Evolutionary conservation across 2,329 filamentous ascomycete genomes (phyloP).

Genomic region (Lachnellula subtilissima): DNA sequence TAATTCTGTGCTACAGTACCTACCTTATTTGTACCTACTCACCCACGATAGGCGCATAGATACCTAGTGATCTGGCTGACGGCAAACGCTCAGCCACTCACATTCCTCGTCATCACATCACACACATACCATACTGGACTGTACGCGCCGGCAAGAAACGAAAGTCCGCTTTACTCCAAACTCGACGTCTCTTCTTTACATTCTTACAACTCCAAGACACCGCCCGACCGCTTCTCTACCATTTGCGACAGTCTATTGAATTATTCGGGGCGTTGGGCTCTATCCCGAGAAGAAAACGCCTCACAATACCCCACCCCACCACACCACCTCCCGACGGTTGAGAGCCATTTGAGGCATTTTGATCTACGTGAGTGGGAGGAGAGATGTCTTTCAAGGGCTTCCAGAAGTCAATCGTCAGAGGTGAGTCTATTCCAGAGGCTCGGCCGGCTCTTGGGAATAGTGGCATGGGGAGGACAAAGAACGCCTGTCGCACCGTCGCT

Average conservation of each 20-base stretch:
- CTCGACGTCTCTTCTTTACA: not conserved
- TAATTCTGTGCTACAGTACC: not conserved
- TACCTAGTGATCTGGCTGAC: not conserved
- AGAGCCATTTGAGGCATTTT: slow-evolving; percentile 5
- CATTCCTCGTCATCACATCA: slow-evolving; percentile 25
- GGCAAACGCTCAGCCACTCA: slow-evolving; percentile 22
- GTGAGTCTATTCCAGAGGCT: slow-evolving; percentile 47
- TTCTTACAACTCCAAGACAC: not conserved
- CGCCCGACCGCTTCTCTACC: not conserved
- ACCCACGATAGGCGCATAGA: not conserved
- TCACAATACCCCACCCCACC: slow-evolving; percentile 3
- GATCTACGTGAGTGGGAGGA: slow-evolving; percentile 9
- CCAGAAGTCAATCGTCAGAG: slow-evolving; percentile 76
- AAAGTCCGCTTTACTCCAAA: slow-evolving; percentile 10
- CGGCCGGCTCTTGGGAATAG: slow-evolving; percentile 2
- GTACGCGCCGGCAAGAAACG: not conserved
- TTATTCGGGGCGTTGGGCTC: not conserved
- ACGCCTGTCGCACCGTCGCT: slow-evolving; percentile 18
- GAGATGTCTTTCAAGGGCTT: slow-evolving; percentile 93
- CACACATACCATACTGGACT: not conserved
- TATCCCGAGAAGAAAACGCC: not conserved
- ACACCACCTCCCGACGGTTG: slow-evolving; percentile 5
- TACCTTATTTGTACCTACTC: not conserved
- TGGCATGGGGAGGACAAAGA: not conserved
- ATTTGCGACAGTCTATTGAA: not conserved